Conservation (phyloP, 257 asterid species). For the Schizonepeta tenuifolia region DNA sequence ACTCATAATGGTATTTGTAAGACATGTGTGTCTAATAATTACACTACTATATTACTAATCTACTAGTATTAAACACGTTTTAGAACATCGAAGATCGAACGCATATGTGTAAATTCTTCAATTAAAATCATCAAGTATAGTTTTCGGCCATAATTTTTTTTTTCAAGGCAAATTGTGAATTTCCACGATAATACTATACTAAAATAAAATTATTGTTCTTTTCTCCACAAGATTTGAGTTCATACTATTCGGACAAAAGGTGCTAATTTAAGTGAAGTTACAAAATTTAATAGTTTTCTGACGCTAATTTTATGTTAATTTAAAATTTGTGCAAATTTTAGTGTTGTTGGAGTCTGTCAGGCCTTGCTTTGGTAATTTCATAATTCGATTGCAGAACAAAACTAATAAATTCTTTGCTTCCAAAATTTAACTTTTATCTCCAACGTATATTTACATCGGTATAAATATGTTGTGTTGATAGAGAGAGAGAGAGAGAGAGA, state of each 20-base stretch:
- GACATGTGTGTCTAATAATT: not conserved
- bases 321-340: not conserved
- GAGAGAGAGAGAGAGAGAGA: slow-evolving; percentile 22
- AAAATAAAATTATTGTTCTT: too few species aligned
- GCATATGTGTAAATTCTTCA: not conserved
- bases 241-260: not conserved
- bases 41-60: not conserved
- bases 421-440: slow-evolving; percentile 40
- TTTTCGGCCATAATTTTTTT: too few species aligned
- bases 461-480: not conserved
- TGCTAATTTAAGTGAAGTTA: too few species aligned
- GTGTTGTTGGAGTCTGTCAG: not conserved
- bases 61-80: not conserved
- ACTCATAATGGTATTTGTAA: not conserved
- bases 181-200: too few species aligned
- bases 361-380: not conserved
- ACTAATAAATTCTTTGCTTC: slow-evolving; percentile 31
- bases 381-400: slow-evolving; percentile 5
- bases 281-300: too few species aligned
- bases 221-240: not conserved
- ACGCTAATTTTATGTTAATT: not conserved
- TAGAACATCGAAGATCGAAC: too few species aligned
- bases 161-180: too few species aligned
- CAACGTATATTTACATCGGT: slow-evolving; percentile 13
- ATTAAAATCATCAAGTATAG: too few species aligned